Evolutionary conservation across 148 eudicot species (phyloP), one percentile per base, ranked within the genome.

Genomic region (Pouteria glomerata): DNA sequence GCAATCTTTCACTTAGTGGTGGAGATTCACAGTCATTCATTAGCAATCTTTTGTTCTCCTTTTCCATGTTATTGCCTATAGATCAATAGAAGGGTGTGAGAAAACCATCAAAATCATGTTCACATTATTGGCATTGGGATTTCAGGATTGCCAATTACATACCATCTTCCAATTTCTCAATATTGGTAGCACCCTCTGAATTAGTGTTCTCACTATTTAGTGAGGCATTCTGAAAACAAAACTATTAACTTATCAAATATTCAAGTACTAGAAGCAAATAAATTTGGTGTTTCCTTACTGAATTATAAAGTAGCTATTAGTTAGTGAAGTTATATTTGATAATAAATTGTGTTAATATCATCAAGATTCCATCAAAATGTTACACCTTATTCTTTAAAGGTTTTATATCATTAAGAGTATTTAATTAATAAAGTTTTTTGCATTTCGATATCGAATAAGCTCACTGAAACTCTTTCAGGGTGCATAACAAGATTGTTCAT

Each of bases 1-100:
- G 81, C 50, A 95, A 51, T 63, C 90, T 85, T 57, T 80, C 81
- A 68, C 90, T 88, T 23, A 95, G 61, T 51, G 97, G 94, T 24
- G 97, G 99, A 58, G 99, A 90, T 55, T 59, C 75, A 19, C 26
- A 77, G 19, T 61, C 76, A 45, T 68, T 73, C 35, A 63, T 16
- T 15, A 50, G 30, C 16, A 48, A 60, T 62, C 31, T 59, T 27
- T 73, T 69, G 59, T 86, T 87, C 70, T 89, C 93, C 71, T 91
- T 88, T 30, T 75, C 90, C 79, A 64, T 69, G 66, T 30, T 62
- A 53, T 33, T 69, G 69, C 62, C 80, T 80, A 27, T 7, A 37
- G n/a, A 67, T 18, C 6, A 59, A 1, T 6, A 48, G 48, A 61
- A 37, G 13, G 70, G 10, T 33, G 2, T 24, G 41, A 37, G 0